Evolutionary conservation across 805 yeast genomes (phyloP), one percentile per base, ranked within the genome.

Genomic region (Torulaspora gathmanii): DNA sequence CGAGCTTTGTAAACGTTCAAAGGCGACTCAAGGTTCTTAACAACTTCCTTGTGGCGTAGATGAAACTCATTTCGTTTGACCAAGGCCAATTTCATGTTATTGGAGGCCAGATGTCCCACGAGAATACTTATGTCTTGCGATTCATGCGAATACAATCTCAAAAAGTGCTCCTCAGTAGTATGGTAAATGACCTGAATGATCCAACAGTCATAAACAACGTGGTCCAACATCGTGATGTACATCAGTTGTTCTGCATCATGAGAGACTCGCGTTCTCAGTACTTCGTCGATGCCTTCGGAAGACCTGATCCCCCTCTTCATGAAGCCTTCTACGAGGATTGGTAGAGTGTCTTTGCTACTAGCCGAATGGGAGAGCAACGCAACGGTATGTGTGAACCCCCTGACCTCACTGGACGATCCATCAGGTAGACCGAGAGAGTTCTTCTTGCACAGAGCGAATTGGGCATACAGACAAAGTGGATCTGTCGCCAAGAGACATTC

Each of bases 311-410:
- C 57, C 38, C 75, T 61, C 36, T 52, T 64, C 2, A 61, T 52
- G 20, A 60, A 53, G 12, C 63, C 80, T 53, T 82, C 87, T 2
- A 82, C 64, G 10, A 79, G 63, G 1, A 81, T 62, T 0, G 88
- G 88, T 15, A 82, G 58, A 16, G 72, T 70, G 11, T 73, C 72
- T 45, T 72, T 70, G 1, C 72, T 67, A 1, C 82, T 67, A 1
- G 82, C 77, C 33, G 71, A 70, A 42, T 71, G 70, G 1, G 83
- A 73, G 8, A 80, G 47, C 10, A 70, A 63, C 12, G 74, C 60
- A 17, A 81, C 54, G 7, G 69, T 63, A 44, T 72, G 69, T 12
- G 53, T 49, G 7, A 43, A 13, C 42, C 46, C 25, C 19, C 28
- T 34, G 22, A 45, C 55, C 15, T 37, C 46, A n/a, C 13, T 4